These are phyloP conservation scores for Phytopythium montanum DNA, from an alignment of 352 stramenopile species.

Conservation along the genomic window DNA sequence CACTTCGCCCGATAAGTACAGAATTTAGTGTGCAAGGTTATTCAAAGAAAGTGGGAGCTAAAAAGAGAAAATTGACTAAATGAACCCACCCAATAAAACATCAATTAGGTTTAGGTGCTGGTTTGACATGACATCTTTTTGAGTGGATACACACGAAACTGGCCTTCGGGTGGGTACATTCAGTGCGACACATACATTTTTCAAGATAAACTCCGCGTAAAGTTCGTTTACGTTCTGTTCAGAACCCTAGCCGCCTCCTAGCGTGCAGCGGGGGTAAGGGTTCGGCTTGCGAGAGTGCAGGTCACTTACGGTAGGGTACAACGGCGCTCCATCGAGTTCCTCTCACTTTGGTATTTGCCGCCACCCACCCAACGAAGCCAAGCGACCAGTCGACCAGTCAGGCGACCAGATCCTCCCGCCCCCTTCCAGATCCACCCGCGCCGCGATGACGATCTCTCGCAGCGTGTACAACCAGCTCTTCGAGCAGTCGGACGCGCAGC, in stretches of 20 bases:
- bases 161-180: neutral
- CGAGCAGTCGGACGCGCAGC: conserved; percentile 41
- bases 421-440: conserved; percentile 20
- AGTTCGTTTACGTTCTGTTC: neutral
- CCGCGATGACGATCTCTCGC: conserved; percentile 75
- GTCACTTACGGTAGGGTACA: neutral
- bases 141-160: conserved; percentile 1
- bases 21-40: too few species aligned
- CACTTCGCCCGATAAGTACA: too few species aligned
- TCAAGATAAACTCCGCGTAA: neutral
- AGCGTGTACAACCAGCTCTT: conserved; percentile 86
- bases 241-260: neutral
- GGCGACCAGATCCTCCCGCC: neutral
- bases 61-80: too few species aligned
- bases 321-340: neutral
- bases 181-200: neutral
- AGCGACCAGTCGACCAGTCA: neutral
- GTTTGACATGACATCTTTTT: neutral
- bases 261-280: neutral
- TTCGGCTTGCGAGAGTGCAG: neutral
- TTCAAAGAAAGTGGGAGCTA: too few species aligned
- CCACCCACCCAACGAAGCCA: neutral
- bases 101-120: neutral
- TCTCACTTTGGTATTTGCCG: conserved; percentile 1
- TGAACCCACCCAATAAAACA: neutral